Base-by-base conservation (phyloP, 116 monocot genomes). In the Trichopus zeylanicus region DNA sequence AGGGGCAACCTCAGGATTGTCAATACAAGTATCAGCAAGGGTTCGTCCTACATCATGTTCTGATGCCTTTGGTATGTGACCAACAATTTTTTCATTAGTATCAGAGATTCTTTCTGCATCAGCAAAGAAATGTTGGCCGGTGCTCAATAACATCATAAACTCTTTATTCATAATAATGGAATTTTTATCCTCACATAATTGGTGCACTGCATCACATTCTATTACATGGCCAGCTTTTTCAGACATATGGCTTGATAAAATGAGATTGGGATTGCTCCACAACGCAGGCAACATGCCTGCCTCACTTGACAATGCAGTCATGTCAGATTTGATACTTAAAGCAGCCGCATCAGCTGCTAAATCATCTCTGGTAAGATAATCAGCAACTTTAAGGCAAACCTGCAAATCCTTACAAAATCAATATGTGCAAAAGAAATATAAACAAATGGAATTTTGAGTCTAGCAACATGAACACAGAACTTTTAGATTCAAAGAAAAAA, bases 321-420 rank as follows among this genome's bases (percentile, higher is more conserved):
- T n/a, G n/a, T n/a, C n/a, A n/a, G n/a, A n/a, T n/a, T n/a, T n/a
- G n/a, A n/a, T n/a, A n/a, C n/a, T n/a, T n/a, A 49, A 23, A 6
- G 18, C 1, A 2, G 34, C 31, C 51, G 51, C 29, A 2, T 34
- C 65, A 67, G 57, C n/a, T 31, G 69, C 39, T 0, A 47, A 33
- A 63, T 29, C 4, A 35, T 46, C 7, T 11, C 33, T 55, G 5
- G 6, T 16, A 2, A 32, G 15, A 37, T 22, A 16, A 42, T 53
- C 64, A 19, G 59, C 53, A 61, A 60, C 46, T 20, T 7, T 31
- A 24, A 15, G 12, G 24, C 74, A 51, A 46, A 31, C 48, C 63
- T 74, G 61, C 60, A 64, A 2, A 26, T n/a, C 42, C 52, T 35
- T 19, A 51, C 13, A 59, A 37, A 11, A 11, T 7, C 21, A 53